These are phyloP conservation scores for Tympanopsis confertula DNA, from an alignment of 2,329 filamentous ascomycete species.

Conservation along the genomic window DNA sequence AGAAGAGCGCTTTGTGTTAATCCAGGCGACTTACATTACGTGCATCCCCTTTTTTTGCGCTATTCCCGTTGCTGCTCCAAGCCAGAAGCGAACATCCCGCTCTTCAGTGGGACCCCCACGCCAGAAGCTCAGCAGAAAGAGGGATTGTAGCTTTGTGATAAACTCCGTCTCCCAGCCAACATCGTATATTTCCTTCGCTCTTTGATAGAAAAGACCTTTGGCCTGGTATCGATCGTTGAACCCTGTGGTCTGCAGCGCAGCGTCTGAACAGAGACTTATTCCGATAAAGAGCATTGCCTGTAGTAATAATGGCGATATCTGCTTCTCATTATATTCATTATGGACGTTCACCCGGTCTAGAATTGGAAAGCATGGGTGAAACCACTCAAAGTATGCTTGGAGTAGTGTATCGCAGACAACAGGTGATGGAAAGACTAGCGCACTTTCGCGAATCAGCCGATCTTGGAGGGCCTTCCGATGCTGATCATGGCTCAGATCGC, in stretches of 20 bases:
- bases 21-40: constrained; percentile 11
- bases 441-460: constrained; percentile 23
- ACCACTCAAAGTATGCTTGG: constrained; percentile 41
- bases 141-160: constrained; percentile 32
- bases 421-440: constrained; percentile 30
- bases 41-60: constrained; percentile 36
- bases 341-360: constrained; percentile 32
- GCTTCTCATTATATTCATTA: constrained; percentile 21
- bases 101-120: constrained; percentile 33
- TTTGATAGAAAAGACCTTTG: constrained; percentile 35
- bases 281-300: constrained; percentile 43
- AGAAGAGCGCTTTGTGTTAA: constrained; percentile 6
- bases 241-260: constrained; percentile 27
- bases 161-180: constrained; percentile 39
- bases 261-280: constrained; percentile 36
- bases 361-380: constrained; percentile 43
- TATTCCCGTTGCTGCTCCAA: constrained; percentile 35
- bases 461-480: constrained; percentile 18
- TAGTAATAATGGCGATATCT: constrained; percentile 34
- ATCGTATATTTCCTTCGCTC: constrained; percentile 38
- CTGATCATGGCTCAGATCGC: constrained; percentile 18
- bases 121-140: constrained; percentile 45
- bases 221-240: constrained; percentile 34
- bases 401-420: constrained; percentile 28
- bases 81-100: constrained; percentile 35